phyloP scores from a whole-genome alignment of 169 alveolate species.

The Plasmodium berghei region DNA sequence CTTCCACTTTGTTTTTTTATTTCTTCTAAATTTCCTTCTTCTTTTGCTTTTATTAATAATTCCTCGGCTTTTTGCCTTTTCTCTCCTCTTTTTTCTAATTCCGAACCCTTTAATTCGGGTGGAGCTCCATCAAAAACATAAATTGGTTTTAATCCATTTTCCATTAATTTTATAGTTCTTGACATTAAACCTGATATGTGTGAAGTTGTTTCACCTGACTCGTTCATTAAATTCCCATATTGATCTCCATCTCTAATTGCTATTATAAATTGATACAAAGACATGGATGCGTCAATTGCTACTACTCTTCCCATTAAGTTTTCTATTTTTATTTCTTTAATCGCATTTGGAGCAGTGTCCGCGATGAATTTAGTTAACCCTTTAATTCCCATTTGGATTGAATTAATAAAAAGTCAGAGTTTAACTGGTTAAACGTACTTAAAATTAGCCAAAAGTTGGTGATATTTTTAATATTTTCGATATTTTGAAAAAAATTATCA shows the following conservation, averaged over 20 bases:
- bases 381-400: constrained; percentile 91
- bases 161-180: constrained; percentile 91
- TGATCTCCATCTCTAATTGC: constrained; percentile 91
- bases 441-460: no score
- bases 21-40: constrained; percentile 94
- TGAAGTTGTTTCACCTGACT: constrained; percentile 94
- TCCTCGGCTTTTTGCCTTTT: constrained; percentile 93
- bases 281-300: constrained; percentile 97
- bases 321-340: constrained; percentile 83
- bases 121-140: constrained; percentile 99
- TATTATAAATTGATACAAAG: constrained; percentile 95
- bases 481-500: no score
- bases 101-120: constrained; percentile 93
- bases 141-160: constrained; percentile 94
- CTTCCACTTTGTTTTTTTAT: constrained; percentile 93
- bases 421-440: no score
- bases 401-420: background rate
- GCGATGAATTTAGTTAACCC: constrained; percentile 91
- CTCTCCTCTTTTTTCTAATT: constrained; percentile 90
- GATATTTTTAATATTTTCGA: no score
- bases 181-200: constrained; percentile 93
- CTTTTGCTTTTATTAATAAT: constrained; percentile 88
- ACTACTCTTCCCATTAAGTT: constrained; percentile 90
- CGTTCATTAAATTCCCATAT: constrained; percentile 91
- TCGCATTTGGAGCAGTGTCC: constrained; percentile 92